A percentile compares a stretch with the other conserved stretches of the same genome.
Evolutionary conservation across 1,284 basidiomycete species (phyloP).

Genomic region (Cutaneotrichosporon sp.): DNA sequence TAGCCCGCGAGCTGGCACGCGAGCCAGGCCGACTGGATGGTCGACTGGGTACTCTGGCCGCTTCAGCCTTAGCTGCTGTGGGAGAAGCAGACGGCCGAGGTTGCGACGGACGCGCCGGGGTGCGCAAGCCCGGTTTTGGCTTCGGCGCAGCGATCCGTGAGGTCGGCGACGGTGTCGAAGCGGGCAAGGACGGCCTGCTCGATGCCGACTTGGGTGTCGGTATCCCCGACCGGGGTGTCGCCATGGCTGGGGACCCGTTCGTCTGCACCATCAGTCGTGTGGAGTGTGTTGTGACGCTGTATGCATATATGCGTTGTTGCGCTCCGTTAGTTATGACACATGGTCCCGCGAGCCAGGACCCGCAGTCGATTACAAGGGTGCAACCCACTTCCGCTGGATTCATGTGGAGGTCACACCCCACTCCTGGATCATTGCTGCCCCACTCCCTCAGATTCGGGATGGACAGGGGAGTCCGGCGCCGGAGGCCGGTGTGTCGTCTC

Average conservation of each 20-base stretch:
- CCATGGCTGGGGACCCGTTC: background rate
- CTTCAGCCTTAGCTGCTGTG: too few species aligned
- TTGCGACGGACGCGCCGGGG: too few species aligned
- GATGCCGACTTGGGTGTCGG: background rate
- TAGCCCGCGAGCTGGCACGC: too few species aligned
- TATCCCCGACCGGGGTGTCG: conserved; percentile 1
- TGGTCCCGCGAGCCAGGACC: too few species aligned
- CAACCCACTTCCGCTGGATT: background rate
- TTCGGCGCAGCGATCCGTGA: background rate
- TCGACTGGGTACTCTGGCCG: too few species aligned
- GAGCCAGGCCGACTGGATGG: too few species aligned
- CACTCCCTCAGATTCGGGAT: background rate
- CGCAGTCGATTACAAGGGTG: background rate
- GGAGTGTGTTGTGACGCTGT: background rate
- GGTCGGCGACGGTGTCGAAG: background rate
- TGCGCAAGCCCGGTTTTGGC: too few species aligned
- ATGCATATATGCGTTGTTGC: background rate
- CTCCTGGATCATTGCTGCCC: too few species aligned
- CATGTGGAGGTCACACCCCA: background rate
- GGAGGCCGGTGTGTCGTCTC: background rate
- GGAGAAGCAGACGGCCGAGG: too few species aligned
- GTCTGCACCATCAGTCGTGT: background rate
- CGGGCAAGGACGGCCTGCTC: background rate
- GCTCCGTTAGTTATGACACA: background rate
- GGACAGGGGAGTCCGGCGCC: background rate